Conservation (phyloP, 331 rosid species). For the Rhamnella rubrinervis region DNA sequence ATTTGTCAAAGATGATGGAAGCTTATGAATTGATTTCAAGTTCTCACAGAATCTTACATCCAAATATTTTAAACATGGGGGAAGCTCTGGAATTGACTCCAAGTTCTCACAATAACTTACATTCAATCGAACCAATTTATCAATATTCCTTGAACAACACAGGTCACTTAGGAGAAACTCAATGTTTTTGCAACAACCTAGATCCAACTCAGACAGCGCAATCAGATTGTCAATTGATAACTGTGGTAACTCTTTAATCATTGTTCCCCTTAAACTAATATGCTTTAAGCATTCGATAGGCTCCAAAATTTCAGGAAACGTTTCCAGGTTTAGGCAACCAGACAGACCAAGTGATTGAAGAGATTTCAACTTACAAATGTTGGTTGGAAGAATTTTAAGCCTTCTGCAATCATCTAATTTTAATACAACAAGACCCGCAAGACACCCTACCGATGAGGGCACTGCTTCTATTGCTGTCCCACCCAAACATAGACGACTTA, state of each 20-base stretch:
- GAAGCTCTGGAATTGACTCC: slow-evolving; percentile 1
- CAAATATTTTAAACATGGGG: not conserved
- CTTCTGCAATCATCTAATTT: not conserved
- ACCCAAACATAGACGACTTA: not conserved
- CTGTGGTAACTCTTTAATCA: not conserved
- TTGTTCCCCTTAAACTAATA: not conserved
- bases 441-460: not conserved
- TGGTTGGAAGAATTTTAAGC: slow-evolving; percentile 4
- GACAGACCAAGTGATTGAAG: not conserved
- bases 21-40: slow-evolving; percentile 8
- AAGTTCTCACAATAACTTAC: not conserved
- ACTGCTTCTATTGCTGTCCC: not conserved
- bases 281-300: not conserved
- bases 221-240: not conserved
- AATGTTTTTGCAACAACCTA: not conserved
- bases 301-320: slow-evolving; percentile 5
- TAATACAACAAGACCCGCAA: not conserved
- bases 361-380: not conserved
- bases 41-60: not conserved
- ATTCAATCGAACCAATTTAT: no score
- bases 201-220: not conserved
- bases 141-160: no score
- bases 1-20: not conserved
- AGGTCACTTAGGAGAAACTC: no score
- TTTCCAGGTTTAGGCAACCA: not conserved